Evolutionary conservation across 768 basidiomycete genomes (phyloP).

Genomic region (Pulveroboletus ravenelii): DNA sequence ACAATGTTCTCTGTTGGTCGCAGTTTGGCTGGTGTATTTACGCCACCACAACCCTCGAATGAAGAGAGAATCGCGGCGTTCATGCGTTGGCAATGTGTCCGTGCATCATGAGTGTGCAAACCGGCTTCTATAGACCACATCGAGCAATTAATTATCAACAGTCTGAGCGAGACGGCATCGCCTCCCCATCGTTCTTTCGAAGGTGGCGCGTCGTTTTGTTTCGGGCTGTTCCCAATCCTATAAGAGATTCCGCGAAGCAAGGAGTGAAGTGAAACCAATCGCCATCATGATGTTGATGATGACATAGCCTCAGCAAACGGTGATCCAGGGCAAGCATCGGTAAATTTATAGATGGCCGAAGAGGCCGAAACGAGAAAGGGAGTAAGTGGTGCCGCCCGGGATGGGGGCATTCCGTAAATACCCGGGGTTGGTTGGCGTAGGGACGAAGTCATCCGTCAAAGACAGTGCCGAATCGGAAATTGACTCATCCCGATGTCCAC

Average conservation of each 20-base stretch:
- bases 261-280: slow-evolving; percentile 8
- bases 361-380: neutral
- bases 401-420: neutral
- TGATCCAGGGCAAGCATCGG: slow-evolving; percentile 4
- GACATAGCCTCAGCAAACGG: slow-evolving; percentile 1
- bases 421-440: slow-evolving; percentile 1
- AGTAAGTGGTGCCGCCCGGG: too few species aligned
- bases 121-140: neutral
- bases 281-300: slow-evolving; percentile 7
- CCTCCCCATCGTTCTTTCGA: neutral
- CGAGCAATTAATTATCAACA: neutral
- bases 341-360: neutral
- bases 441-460: too few species aligned
- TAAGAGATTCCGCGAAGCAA: slow-evolving; percentile 21
- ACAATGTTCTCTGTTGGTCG: neutral
- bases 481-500: too few species aligned
- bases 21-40: neutral
- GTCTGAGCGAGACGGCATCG: slow-evolving; percentile 3
- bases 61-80: slow-evolving; percentile 2
- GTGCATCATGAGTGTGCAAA: neutral
- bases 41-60: neutral
- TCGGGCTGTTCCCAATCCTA: neutral
- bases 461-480: too few species aligned
- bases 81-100: neutral
- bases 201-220: neutral